These are phyloP conservation scores for Lentinula sp. DNA, from an alignment of 768 basidiomycete species.

Conservation along the genomic window DNA sequence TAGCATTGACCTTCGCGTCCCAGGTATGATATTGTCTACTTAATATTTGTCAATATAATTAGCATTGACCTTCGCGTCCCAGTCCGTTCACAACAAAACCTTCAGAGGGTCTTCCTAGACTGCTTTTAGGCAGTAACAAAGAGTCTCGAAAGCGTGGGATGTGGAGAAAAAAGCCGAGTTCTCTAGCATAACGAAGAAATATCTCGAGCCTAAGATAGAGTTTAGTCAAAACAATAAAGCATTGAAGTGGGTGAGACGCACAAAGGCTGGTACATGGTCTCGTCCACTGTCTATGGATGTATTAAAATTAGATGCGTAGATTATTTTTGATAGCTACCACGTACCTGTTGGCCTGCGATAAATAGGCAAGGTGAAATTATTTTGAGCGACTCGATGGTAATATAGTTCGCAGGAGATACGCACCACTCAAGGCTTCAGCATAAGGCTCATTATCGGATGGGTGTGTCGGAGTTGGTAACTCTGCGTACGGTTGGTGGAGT, in stretches of 20 bases:
- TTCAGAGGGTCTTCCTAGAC: conserved; percentile 40
- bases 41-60: too few relatives aligned
- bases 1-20: too few relatives aligned
- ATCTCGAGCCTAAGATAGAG: conserved; percentile 45
- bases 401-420: neutral
- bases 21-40: too few relatives aligned
- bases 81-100: too few relatives aligned
- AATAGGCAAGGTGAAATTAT: neutral
- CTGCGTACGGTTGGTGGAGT: conserved; percentile 12
- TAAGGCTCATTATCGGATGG: neutral
- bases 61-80: too few relatives aligned
- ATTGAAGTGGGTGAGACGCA: conserved; percentile 31
- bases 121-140: conserved; percentile 40
- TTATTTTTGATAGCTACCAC: neutral
- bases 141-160: conserved; percentile 39
- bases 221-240: conserved; percentile 32
- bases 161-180: conserved; percentile 65
- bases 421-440: neutral
- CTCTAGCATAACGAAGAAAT: conserved; percentile 50
- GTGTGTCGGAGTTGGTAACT: neutral
- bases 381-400: neutral
- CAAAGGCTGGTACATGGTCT: conserved; percentile 21
- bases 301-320: neutral
- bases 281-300: neutral
- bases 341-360: neutral